Conservation (phyloP, 2,329 filamentous ascomycete genomes). For the Hymenotorrendiella dingleyae region DNA sequence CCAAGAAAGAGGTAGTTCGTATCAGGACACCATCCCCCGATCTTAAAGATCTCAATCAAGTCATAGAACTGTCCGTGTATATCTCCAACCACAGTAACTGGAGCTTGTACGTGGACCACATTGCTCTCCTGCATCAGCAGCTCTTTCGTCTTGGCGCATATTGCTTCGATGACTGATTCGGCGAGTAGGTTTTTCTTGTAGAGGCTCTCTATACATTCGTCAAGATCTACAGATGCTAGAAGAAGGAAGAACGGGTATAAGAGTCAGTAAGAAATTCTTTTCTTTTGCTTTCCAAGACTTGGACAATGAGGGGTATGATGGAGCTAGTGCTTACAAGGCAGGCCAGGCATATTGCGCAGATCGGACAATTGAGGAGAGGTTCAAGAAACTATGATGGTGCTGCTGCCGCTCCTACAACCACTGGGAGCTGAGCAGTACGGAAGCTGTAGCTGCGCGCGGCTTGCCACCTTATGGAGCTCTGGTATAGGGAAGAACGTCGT, state of each 20-base stretch:
- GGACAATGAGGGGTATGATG: no score
- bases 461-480: constrained; percentile 24
- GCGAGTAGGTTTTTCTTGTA: constrained; percentile 97
- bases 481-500: constrained; percentile 16
- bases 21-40: constrained; percentile 93
- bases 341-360: constrained; percentile 45
- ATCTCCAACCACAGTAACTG: constrained; percentile 95
- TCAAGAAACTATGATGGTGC: no score
- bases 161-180: constrained; percentile 96
- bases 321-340: constrained; percentile 52
- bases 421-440: no score
- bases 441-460: no score
- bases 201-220: constrained; percentile 94
- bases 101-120: constrained; percentile 92
- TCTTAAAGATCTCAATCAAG: constrained; percentile 98
- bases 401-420: no score
- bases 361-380: constrained; percentile 8
- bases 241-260: not conserved
- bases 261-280: constrained; percentile 1
- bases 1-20: constrained; percentile 98
- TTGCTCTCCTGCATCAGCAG: constrained; percentile 99
- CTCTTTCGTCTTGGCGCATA: constrained; percentile 99
- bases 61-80: constrained; percentile 99
- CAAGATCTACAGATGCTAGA: constrained; percentile 88
- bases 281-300: no score